These are phyloP conservation scores for Solanum ossicruentum DNA, from an alignment of 257 asterid species.

Conservation along the genomic window DNA sequence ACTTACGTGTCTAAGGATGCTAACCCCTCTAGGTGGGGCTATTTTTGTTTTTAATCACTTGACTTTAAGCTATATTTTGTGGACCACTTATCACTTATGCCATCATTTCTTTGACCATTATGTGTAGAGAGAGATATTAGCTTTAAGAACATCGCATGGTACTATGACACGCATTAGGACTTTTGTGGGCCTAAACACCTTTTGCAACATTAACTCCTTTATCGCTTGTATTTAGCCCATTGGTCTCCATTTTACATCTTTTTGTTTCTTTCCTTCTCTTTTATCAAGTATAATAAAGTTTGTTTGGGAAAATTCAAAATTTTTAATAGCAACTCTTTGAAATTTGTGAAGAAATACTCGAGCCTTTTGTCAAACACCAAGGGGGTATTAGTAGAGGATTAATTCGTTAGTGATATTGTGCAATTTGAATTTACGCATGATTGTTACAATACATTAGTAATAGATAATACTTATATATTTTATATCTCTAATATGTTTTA, in stretches of 20 bases:
- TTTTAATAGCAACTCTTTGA: neutral
- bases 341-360: neutral
- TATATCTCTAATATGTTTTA: too few relatives aligned
- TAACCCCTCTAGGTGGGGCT: neutral
- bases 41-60: neutral
- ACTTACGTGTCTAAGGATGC: neutral
- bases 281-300: too few relatives aligned
- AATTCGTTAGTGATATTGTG: too few relatives aligned
- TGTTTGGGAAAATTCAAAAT: neutral
- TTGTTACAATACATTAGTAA: too few relatives aligned
- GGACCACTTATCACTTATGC: neutral
- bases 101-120: slow-evolving; percentile 1
- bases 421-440: too few relatives aligned
- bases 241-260: neutral
- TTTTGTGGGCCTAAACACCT: neutral
- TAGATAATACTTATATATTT: too few relatives aligned
- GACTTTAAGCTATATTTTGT: neutral
- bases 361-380: neutral
- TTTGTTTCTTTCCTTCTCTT: neutral
- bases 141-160: neutral
- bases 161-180: neutral
- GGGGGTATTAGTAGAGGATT: too few relatives aligned
- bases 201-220: neutral
- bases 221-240: neutral
- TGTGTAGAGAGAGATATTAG: neutral